Conservation (phyloP, 1,139 yeast genomes). For the Debaryomyces fabryi region DNA sequence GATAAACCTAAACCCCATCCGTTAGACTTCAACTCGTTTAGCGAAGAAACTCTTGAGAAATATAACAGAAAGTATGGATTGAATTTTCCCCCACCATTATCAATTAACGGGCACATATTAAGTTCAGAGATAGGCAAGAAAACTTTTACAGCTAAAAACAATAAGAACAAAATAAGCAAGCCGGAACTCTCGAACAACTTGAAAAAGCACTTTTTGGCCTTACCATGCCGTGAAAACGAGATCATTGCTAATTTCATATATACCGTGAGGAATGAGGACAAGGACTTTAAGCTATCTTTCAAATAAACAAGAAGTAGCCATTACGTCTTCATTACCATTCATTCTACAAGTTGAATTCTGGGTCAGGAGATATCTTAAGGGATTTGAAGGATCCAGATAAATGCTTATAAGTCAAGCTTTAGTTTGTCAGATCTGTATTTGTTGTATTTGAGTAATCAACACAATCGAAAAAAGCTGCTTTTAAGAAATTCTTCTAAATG, state of each 20-base stretch:
- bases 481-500: not conserved
- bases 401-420: not conserved
- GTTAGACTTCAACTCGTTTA: constrained; percentile 61
- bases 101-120: constrained; percentile 62
- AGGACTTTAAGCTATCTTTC: constrained; percentile 46
- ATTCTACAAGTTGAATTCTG: not conserved
- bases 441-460: not conserved
- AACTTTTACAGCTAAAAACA: constrained; percentile 50
- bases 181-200: constrained; percentile 56
- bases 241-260: constrained; percentile 77
- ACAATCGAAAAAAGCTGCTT: not conserved
- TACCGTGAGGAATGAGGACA: constrained; percentile 67
- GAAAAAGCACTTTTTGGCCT: constrained; percentile 62
- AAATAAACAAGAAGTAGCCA: constrained; percentile 14
- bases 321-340: not conserved
- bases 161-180: constrained; percentile 49
- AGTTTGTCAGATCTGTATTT: not conserved
- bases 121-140: constrained; percentile 67
- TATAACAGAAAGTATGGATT: constrained; percentile 57
- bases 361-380: not conserved
- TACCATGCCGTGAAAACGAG: constrained; percentile 75
- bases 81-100: constrained; percentile 52
- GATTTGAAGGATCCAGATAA: not conserved
- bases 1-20: constrained; percentile 54
- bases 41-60: constrained; percentile 55